These are phyloP conservation scores for Diddensiella santjacobensis DNA, from an alignment of 805 yeast species.

Conservation along the genomic window DNA sequence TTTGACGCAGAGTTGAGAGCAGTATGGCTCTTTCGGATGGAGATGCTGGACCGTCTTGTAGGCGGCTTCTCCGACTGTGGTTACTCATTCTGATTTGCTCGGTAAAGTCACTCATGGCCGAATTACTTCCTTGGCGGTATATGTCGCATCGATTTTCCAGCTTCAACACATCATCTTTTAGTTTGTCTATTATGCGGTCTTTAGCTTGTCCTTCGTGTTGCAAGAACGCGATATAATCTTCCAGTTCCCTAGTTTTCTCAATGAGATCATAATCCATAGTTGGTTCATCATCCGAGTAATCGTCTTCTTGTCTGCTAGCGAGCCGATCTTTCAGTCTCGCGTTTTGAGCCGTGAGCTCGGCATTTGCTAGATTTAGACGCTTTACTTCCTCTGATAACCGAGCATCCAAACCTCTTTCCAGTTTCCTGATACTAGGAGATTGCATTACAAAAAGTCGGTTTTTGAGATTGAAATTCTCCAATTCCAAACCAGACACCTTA, in stretches of 20 bases:
- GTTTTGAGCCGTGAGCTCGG: neutral
- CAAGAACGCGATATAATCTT: neutral
- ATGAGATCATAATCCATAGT: neutral
- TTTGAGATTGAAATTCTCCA: neutral
- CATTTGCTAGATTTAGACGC: neutral
- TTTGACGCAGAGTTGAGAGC: neutral
- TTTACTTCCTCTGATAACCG: neutral
- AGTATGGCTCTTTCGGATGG: neutral
- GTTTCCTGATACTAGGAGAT: neutral
- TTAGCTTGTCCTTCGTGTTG: neutral
- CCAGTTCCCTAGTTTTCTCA: neutral
- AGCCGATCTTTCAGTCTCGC: neutral
- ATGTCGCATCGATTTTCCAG: neutral
- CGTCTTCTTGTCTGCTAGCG: neutral
- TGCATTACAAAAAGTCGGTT: neutral
- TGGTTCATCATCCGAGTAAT: neutral
- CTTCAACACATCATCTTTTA: neutral
- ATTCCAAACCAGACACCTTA: neutral
- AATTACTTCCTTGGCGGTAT: neutral
- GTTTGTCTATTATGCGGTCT: neutral
- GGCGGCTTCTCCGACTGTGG: neutral
- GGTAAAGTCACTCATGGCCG: neutral
- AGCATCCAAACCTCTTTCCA: neutral
- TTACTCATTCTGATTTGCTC: neutral
- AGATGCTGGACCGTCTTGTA: neutral